Conservation (phyloP, 2,329 filamentous ascomycete species). For the Sporothrix schenckii region DNA sequence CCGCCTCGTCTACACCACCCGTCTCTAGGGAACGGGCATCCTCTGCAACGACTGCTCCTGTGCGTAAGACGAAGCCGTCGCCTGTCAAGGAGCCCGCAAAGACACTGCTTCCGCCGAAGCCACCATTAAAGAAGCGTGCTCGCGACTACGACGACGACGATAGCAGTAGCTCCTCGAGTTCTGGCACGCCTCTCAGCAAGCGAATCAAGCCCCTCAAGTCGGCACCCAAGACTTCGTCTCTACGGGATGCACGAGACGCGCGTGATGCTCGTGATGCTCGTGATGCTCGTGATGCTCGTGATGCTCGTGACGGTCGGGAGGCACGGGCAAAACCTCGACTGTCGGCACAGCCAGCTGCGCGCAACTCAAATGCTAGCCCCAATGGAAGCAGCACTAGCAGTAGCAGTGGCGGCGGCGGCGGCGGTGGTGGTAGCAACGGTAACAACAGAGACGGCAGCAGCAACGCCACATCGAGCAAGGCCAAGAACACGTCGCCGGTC, state of each 20-base stretch:
- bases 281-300: neutral
- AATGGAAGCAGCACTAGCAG: conserved; percentile 30
- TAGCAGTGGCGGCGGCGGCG: no score
- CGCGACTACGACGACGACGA: conserved; percentile 57
- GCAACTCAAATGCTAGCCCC: conserved; percentile 52
- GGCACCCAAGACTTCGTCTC: conserved; percentile 16
- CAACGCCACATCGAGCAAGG: conserved; percentile 4
- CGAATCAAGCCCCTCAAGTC: conserved; percentile 53
- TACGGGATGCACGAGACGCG: conserved; percentile 20
- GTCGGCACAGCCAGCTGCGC: conserved; percentile 11
- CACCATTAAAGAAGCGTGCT: conserved; percentile 54
- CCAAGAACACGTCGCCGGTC: conserved; percentile 54
- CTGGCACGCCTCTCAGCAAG: conserved; percentile 61
- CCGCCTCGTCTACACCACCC: conserved; percentile 12
- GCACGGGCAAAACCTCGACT: conserved; percentile 13
- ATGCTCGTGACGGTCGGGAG: conserved; percentile 1
- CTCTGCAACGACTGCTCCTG: conserved; percentile 32
- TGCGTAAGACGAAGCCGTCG: conserved; percentile 34
- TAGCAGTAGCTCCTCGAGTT: conserved; percentile 62
- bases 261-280: conserved; percentile 6
- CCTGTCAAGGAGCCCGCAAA: conserved; percentile 33
- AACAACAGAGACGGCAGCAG: neutral
- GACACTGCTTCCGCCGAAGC: conserved; percentile 33
- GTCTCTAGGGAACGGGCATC: conserved; percentile 27
- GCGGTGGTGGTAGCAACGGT: conserved; percentile 1